Percentiles rank a stretch among this genome's conserved stretches.
These are phyloP conservation scores for Penicillium canescens DNA, from an alignment of 495 filamentous ascomycete genomes.

Conservation along the genomic window DNA sequence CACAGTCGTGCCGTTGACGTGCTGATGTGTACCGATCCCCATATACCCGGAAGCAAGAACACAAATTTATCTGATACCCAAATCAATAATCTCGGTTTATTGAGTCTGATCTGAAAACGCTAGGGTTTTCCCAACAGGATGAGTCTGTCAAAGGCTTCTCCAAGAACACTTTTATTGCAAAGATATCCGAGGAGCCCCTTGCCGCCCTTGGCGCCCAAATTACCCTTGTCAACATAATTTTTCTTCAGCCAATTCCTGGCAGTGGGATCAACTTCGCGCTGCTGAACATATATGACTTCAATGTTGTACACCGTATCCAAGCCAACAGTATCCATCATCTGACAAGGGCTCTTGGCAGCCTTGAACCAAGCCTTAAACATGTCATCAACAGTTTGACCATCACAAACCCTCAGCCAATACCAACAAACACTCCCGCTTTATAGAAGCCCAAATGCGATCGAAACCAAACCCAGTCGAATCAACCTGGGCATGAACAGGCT, in stretches of 20 bases:
- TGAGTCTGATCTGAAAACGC: background rate
- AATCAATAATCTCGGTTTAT: background rate
- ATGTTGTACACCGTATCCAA: slow-evolving; percentile 44
- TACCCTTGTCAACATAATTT: slow-evolving; percentile 38
- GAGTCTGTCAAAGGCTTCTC: background rate
- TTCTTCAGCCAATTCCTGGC: slow-evolving; percentile 35
- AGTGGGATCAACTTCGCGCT: slow-evolving; percentile 16
- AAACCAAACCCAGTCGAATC: slow-evolving; percentile 52
- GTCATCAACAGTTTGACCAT: slow-evolving; percentile 40
- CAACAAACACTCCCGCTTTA: slow-evolving; percentile 48
- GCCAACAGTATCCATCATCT: slow-evolving; percentile 51
- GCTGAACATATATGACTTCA: slow-evolving; percentile 36
- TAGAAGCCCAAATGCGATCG: slow-evolving; percentile 52
- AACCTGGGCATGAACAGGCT: slow-evolving; percentile 40
- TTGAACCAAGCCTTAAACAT: slow-evolving; percentile 49
- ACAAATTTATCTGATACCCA: slow-evolving; percentile 2
- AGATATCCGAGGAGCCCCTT: slow-evolving; percentile 15
- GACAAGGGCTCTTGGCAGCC: slow-evolving; percentile 43
- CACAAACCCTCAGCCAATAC: slow-evolving; percentile 46
- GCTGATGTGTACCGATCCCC: background rate
- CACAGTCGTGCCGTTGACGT: background rate
- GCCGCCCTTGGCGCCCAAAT: slow-evolving; percentile 41
- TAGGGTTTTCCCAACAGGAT: background rate
- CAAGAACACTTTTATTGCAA: background rate
- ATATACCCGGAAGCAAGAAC: background rate